Base-by-base conservation (phyloP, 2,329 filamentous ascomycete species). In the Trichoderma citrinoviride region DNA sequence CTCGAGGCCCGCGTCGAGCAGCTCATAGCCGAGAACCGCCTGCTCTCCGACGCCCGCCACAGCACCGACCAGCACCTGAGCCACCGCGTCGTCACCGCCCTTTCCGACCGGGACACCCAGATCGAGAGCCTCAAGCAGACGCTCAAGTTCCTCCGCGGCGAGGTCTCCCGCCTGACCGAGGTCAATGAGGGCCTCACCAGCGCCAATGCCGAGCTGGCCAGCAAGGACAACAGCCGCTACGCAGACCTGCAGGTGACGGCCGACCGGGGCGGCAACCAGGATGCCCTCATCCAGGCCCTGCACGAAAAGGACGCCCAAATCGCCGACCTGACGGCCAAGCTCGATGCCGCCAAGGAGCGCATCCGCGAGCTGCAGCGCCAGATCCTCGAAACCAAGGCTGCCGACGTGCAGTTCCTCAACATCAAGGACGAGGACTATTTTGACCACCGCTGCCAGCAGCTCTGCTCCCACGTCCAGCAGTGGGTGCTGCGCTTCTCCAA, bases 401-500 rank as follows among this genome's bases (percentile, higher is more conserved):
- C 83, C 67, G 89, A 92, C 71, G 86, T 79, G 65, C 81, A 91
- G 69, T 94, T 96, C 79, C 87, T 98, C 68, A 85, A 85, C 55
- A 83, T 93, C 67, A 87, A 87, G 69, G 93, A 97, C 73, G 93
- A 97, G 76, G 93, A 97, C 78, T 93, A 97, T 81, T 98, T 99
- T 74, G 93, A 97, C 73, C 87, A 87, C 72, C 91, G 93, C 47
- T 99, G 95, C 76, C 93, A 97, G 76, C 90, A 96, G 77, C 87
- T 99, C 50, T 99, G 93, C 78, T 91, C 94, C 71, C 93, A 97
- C 75, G 92, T 97, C 47, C 93, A 97, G 76, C 93, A 97, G 79
- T 99, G 95, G 95, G 93, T 99, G 57, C 81, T 97, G 70, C 91
- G 95, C 73, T 99, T 99, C 82, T 97, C 93, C 71, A 98, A 98